Conservation (phyloP, 257 asterid species). For the Przewalskia tangutica region DNA sequence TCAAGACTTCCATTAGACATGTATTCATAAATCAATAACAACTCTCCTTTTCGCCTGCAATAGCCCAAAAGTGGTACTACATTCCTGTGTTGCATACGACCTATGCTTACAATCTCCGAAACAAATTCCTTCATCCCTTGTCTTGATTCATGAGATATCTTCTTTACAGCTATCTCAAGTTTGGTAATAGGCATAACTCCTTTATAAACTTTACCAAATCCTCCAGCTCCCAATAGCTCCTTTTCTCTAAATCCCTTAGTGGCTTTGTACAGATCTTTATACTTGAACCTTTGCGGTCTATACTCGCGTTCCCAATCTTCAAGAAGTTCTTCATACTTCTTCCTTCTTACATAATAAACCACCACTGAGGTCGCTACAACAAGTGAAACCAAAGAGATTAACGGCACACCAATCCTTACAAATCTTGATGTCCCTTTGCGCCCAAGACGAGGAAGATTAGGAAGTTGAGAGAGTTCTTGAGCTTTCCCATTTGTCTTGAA, state of each 20-base stretch:
- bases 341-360: constrained; percentile 23
- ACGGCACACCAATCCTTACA: constrained; percentile 29
- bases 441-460: constrained; percentile 36
- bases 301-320: constrained; percentile 60
- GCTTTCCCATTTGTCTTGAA: constrained; percentile 31
- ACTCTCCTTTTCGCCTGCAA: neutral
- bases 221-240: constrained; percentile 46
- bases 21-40: neutral
- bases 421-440: constrained; percentile 16
- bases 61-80: neutral
- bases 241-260: constrained; percentile 48
- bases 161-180: constrained; percentile 43
- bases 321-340: constrained; percentile 33
- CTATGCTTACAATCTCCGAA: neutral
- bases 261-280: constrained; percentile 53
- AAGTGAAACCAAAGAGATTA: neutral
- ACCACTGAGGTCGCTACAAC: neutral
- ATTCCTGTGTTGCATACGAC: neutral
- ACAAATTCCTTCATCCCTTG: neutral
- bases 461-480: constrained; percentile 32
- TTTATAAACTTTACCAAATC: constrained; percentile 56
- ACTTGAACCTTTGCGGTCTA: constrained; percentile 44
- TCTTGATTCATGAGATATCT: constrained; percentile 15
- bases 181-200: constrained; percentile 34
- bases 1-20: constrained; percentile 42